Evolutionary conservation across 2,329 filamentous ascomycete species (phyloP).

Genomic region (Elsinoe fawcettii): DNA sequence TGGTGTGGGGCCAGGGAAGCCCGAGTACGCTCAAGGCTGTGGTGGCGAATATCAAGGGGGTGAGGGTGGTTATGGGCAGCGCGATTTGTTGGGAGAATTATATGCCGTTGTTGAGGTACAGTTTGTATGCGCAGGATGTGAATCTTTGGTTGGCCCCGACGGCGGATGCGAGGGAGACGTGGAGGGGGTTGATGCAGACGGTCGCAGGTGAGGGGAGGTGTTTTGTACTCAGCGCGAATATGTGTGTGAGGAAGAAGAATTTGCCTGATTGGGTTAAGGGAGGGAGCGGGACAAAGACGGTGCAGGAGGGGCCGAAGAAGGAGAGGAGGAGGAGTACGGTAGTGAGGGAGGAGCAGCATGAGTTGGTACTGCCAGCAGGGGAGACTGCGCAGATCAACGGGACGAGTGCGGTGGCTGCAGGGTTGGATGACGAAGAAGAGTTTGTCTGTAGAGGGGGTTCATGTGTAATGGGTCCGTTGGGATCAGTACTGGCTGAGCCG

Average conservation of each 20-base stretch:
- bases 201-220: conserved; percentile 73
- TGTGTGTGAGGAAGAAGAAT: conserved; percentile 58
- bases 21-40: conserved; percentile 72
- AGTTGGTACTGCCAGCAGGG: conserved; percentile 41
- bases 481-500: conserved; percentile 71
- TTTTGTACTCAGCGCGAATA: conserved; percentile 80
- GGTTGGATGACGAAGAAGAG: conserved; percentile 30
- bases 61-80: conserved; percentile 70
- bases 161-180: conserved; percentile 74
- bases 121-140: conserved; percentile 81
- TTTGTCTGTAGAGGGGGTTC: conserved; percentile 71
- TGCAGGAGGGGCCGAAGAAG: not conserved
- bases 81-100: conserved; percentile 98
- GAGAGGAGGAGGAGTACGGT: conserved; percentile 15
- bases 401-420: conserved; percentile 10
- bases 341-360: conserved; percentile 44
- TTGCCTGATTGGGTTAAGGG: conserved; percentile 51
- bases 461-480: conserved; percentile 69
- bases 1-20: conserved; percentile 84
- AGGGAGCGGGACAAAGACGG: conserved; percentile 20
- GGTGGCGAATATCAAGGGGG: conserved; percentile 68
- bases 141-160: conserved; percentile 89
- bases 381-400: conserved; percentile 19
- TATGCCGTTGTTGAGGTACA: conserved; percentile 81
- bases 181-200: conserved; percentile 75